These are phyloP conservation scores for Eragrostis curvula DNA, from an alignment of 176 grass and related monocot species.

Conservation along the genomic window DNA sequence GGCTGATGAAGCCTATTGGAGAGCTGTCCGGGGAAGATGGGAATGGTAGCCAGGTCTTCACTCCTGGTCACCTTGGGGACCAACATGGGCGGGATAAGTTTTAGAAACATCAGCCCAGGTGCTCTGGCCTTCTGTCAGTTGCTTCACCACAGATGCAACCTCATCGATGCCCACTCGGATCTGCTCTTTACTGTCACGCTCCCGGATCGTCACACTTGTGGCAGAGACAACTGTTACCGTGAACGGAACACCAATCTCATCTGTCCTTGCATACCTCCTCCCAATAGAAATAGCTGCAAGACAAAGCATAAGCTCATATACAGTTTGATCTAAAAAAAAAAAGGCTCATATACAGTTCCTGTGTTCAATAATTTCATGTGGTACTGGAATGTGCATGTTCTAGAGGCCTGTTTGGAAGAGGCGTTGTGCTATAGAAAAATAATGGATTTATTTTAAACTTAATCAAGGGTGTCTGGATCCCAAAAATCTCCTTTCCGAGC, in stretches of 20 bases:
- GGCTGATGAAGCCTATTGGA: not conserved
- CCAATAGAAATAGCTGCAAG: slow-evolving; percentile 73
- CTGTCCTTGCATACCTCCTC: slow-evolving; percentile 73
- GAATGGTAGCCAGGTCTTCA: slow-evolving; percentile 16
- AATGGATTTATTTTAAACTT: not conserved
- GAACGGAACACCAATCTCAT: slow-evolving; percentile 78
- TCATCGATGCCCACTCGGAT: slow-evolving; percentile 54
- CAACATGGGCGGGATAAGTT: slow-evolving; percentile 55
- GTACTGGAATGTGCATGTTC: not conserved
- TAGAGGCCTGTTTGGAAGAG: not conserved
- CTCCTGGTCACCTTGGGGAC: slow-evolving; percentile 54
- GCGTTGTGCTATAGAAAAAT: not conserved
- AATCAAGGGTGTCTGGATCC: not conserved
- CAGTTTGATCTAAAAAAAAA: no score
- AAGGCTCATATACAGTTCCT: no score
- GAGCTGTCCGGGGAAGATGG: not conserved
- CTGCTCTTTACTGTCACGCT: slow-evolving; percentile 81
- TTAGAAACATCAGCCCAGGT: slow-evolving; percentile 61
- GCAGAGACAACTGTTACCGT: slow-evolving; percentile 68
- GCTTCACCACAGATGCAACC: slow-evolving; percentile 66
- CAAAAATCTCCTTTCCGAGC: not conserved
- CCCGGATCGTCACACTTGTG: slow-evolving; percentile 55
- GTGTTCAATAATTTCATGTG: not conserved
- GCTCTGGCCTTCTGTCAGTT: slow-evolving; percentile 67
- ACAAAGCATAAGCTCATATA: not conserved